Base-by-base conservation (phyloP, 176 grass and related monocot genomes). In the Raddia guianensis region DNA sequence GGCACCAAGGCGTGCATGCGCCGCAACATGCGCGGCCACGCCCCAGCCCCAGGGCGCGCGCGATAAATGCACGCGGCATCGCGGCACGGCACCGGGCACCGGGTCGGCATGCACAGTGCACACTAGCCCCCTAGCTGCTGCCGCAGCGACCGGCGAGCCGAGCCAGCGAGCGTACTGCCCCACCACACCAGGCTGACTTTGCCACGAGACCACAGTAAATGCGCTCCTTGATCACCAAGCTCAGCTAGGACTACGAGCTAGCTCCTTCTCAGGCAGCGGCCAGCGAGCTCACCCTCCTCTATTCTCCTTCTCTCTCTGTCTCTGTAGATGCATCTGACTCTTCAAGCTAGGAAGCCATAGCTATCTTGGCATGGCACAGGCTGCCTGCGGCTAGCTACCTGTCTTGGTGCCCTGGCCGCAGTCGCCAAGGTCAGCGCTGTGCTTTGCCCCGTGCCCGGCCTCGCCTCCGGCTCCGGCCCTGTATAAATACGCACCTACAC, bases 161-260 rank as follows among this genome's bases (percentile, higher is more conserved):
- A 27, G 27, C 27, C 53, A 3, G 7, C 14, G 37, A 53, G 27
- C 50, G 67, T 84, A 83, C 47, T 52, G 67, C 75, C 68, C 83
- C 87, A 73, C 83, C 58, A 85, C 58, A 85, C 78, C 72, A 82
- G 72, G 78, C 78, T 85, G 87, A 89, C 83, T 86, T 89, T 66
- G 82, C 50, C 87, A 85, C 72, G 78, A 73, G 78, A 63, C 55
- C 44, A 0, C 0, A 72, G 66, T 89, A 82, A 89, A 77, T 89
- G 87, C 83, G 52, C 9, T 0, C 75, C n/a, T n/a, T n/a, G n/a
- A n/a, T n/a, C n/a, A n/a, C n/a, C n/a, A n/a, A n/a, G n/a, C n/a
- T n/a, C n/a, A n/a, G n/a, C n/a, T n/a, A n/a, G n/a, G n/a, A n/a
- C n/a, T n/a, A n/a, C n/a, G n/a, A n/a, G n/a, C n/a, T n/a, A n/a